Conservation (phyloP, 768 basidiomycete genomes). For the Nevesoporus exiguus region DNA sequence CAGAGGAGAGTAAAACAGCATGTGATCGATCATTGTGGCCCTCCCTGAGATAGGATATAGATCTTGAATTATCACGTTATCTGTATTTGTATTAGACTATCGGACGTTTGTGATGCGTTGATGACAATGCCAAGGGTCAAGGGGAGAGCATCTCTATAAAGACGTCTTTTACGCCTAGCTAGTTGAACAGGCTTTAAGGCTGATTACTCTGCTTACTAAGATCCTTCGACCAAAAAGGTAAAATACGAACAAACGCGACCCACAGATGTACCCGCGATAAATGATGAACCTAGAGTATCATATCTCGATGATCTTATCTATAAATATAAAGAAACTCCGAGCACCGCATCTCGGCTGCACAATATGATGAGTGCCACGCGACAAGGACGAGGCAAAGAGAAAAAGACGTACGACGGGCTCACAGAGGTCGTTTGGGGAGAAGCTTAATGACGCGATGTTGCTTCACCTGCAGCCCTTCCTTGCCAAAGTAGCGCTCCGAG, state of each 20-base stretch:
- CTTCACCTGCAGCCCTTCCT: conserved; percentile 52
- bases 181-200: neutral
- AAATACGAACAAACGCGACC: conserved; percentile 10
- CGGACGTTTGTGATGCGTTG: neutral
- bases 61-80: neutral
- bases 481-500: conserved; percentile 66
- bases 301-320: conserved; percentile 11
- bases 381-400: neutral
- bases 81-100: neutral
- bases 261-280: neutral
- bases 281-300: neutral
- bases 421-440: conserved; percentile 36
- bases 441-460: conserved; percentile 50
- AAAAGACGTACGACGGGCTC: neutral
- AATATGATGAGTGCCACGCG: neutral
- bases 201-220: neutral
- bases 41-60: conserved; percentile 14
- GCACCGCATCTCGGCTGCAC: neutral
- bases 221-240: conserved; percentile 6
- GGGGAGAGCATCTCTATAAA: neutral
- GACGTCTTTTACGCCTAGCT: neutral
- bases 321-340: neutral
- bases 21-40: conserved; percentile 70
- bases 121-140: neutral
- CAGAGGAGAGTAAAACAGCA: conserved; percentile 78